Evolutionary conservation across 176 grass and related monocot species (phyloP).

Genomic region (Dactylis glomerata): DNA sequence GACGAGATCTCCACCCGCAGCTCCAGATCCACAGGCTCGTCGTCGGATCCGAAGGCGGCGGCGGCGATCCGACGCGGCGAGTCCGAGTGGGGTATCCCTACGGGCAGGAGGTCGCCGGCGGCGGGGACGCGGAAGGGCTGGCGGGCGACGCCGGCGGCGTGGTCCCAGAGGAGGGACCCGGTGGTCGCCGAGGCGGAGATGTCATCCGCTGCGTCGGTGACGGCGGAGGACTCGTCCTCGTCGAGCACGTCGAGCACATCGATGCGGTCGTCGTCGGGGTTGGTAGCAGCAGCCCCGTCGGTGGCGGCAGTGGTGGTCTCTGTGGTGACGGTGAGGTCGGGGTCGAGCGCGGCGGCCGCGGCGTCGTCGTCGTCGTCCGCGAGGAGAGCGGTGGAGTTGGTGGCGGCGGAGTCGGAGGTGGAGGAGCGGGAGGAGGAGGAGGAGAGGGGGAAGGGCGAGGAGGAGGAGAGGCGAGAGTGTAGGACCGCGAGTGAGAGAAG

Average conservation of each 20-base stretch:
- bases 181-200: neutral
- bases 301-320: neutral
- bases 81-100: slow-evolving; percentile 19
- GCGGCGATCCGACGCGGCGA: slow-evolving; percentile 10
- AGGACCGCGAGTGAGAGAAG: slow-evolving; percentile 80
- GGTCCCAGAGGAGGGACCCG: slow-evolving; percentile 71
- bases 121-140: slow-evolving; percentile 62
- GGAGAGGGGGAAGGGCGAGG: slow-evolving; percentile 25
- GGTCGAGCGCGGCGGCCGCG: slow-evolving; percentile 23
- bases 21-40: slow-evolving; percentile 81
- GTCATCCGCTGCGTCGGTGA: slow-evolving; percentile 24
- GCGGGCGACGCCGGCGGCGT: slow-evolving; percentile 72
- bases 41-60: slow-evolving; percentile 79
- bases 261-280: slow-evolving; percentile 64
- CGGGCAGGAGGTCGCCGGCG: slow-evolving; percentile 12
- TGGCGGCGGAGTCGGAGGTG: neutral
- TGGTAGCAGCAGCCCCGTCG: neutral
- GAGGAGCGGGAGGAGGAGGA: slow-evolving; percentile 24
- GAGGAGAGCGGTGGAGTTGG: slow-evolving; percentile 32
- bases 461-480: slow-evolving; percentile 67
- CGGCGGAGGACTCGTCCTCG: slow-evolving; percentile 36
- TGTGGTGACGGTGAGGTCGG: slow-evolving; percentile 29
- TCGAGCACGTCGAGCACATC: slow-evolving; percentile 89
- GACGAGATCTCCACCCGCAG: slow-evolving; percentile 68
- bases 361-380: slow-evolving; percentile 39